Base-by-base conservation (phyloP, 2,329 filamentous ascomycete species). In the Epichloe festucae region DNA sequence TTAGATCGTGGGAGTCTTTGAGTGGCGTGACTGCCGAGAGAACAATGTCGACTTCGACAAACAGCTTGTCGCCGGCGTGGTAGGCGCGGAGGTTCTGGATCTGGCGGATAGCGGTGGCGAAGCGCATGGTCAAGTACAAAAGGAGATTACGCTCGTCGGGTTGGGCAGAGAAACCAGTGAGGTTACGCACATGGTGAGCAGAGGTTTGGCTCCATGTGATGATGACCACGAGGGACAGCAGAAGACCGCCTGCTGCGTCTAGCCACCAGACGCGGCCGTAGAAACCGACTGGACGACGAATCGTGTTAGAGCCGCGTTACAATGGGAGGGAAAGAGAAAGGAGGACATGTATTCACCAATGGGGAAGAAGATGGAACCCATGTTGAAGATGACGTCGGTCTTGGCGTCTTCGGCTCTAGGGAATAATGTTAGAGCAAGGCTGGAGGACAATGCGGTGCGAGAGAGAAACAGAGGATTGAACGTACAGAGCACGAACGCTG, bases 51-150 rank as follows among this genome's bases (percentile, higher is more conserved):
- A 91, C 87, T 62, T 78, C 75, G 27, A 91, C 86, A 56, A 88
- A 89, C 53, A 93, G 75, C 71, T 89, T 90, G 65, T 93, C 88
- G 27, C 88, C 88, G 0, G 84, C 82, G 61, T 94, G 88, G 64
- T 93, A 94, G 2, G 88, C 88, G 58, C 89, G 84, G 52, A 93
- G 70, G 35, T 88, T 88, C 64, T 93, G 88, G 54, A 94, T 93
- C 63, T 88, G 84, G 62, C 81, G 82, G 62, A 96, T 94, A 12
- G 86, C 85, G 58, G 86, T 88, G 45, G 89, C 89, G 63, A 95
- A 95, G 19, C 90, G 85, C 86, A 95, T 95, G 1, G 89, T 93
- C 58, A 95, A 77, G 68, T 96, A 96, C 1, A 95, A 75, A 21
- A 95, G 68, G 46, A 95, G 79, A 63, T 93, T 95, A 34, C 89